These are phyloP conservation scores for Syzygium malaccense DNA, from an alignment of 441 rosid species.

Conservation along the genomic window DNA sequence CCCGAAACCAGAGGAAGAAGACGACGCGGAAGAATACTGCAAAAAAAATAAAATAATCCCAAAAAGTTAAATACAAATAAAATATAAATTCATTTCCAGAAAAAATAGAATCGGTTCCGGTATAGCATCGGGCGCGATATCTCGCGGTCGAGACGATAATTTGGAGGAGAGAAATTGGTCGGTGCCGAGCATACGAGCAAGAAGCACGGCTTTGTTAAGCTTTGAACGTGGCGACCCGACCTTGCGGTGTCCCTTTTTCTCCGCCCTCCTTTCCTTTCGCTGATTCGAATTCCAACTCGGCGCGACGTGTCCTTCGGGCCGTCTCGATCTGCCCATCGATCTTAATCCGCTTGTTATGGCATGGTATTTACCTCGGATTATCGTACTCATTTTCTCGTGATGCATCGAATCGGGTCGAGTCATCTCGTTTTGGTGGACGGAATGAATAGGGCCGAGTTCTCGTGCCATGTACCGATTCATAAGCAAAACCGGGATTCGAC, in stretches of 20 bases:
- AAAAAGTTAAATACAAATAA: neutral
- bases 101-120: neutral
- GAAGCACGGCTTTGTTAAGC: accelerated
- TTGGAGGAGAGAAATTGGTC: neutral
- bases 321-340: neutral
- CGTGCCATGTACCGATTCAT: accelerated
- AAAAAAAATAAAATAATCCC: neutral
- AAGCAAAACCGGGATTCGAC: no score
- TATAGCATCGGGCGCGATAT: neutral
- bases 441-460: neutral
- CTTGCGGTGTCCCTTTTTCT: neutral
- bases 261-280: no score
- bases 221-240: neutral
- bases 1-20: neutral
- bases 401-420: neutral
- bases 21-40: neutral
- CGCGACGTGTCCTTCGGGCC: no score
- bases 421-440: neutral
- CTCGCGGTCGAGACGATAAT: neutral
- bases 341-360: neutral
- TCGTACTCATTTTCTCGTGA: accelerated
- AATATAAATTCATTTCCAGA: neutral
- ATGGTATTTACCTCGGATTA: neutral
- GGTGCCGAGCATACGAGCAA: neutral
- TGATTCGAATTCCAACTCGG: no score